phyloP scores from a whole-genome alignment of 2,329 filamentous ascomycete genomes.

The Colletotrichum truncatum region DNA sequence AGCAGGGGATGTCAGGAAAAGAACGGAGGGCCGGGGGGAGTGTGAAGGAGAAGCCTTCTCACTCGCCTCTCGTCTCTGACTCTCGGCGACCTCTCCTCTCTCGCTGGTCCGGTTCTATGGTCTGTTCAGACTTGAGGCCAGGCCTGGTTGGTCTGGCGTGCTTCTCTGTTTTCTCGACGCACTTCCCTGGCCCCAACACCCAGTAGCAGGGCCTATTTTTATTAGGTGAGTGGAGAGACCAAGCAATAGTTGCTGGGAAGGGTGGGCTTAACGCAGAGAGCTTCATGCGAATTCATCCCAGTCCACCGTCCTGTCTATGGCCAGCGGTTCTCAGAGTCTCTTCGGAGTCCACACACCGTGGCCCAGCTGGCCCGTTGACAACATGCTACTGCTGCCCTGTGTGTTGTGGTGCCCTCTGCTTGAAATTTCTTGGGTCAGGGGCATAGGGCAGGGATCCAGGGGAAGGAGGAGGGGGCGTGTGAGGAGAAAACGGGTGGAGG shows the following conservation, averaged over 20 bases:
- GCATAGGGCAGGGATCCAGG: slow-evolving; percentile 11
- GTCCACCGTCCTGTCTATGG: neutral
- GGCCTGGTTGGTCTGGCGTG: neutral
- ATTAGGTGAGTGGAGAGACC: slow-evolving; percentile 19
- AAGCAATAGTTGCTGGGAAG: slow-evolving; percentile 22
- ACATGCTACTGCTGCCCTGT: neutral
- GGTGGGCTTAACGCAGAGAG: slow-evolving; percentile 21
- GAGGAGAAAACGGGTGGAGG: slow-evolving; percentile 3
- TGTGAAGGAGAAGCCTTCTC: neutral
- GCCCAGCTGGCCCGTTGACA: slow-evolving; percentile 1
- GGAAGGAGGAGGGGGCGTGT: neutral
- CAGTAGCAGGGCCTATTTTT: slow-evolving; percentile 17
- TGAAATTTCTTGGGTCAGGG: slow-evolving; percentile 10
- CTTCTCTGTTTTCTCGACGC: slow-evolving; percentile 1
- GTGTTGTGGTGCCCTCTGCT: neutral
- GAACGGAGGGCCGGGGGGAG: neutral
- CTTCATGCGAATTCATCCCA: slow-evolving; percentile 13
- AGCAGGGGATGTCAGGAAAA: slow-evolving; percentile 4
- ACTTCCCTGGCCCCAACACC: slow-evolving; percentile 12
- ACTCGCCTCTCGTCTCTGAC: neutral
- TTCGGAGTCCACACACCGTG: neutral
- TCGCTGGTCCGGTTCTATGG: neutral
- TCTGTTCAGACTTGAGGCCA: neutral
- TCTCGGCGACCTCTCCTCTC: neutral
- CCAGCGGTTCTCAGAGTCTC: neutral